Percentiles rank a stretch among this genome's conserved stretches.
Evolutionary conservation across 1,284 basidiomycete genomes (phyloP).

Genomic region (Mycosarcoma maydis): DNA sequence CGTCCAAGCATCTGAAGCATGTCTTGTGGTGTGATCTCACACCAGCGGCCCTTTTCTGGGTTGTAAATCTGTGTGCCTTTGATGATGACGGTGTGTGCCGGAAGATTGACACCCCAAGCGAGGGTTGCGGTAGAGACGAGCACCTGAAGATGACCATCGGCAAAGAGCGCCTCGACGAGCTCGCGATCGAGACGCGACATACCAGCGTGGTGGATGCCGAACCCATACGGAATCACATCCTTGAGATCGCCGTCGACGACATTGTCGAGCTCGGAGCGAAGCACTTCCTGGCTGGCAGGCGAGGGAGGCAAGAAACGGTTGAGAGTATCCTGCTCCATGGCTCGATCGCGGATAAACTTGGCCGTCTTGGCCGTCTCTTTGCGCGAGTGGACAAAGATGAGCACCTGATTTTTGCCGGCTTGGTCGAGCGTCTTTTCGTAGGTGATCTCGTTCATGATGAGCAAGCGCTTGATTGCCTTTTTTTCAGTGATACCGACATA

Average conservation of each 20-base stretch:
- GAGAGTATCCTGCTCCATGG: constrained; percentile 95
- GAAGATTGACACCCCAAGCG: constrained; percentile 99
- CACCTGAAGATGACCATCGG: constrained; percentile 90
- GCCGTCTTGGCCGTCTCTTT: constrained; percentile 99
- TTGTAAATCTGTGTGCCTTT: constrained; percentile 99
- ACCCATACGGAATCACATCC: constrained; percentile 94
- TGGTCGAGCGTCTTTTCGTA: constrained; percentile 81
- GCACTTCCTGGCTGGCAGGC: constrained; percentile 55
- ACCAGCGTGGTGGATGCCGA: constrained; percentile 98
- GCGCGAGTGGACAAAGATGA: constrained; percentile 97
- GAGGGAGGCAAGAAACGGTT: constrained; percentile 80
- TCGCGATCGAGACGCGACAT: constrained; percentile 94
- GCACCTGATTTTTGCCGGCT: constrained; percentile 66
- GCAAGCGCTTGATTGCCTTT: constrained; percentile 98
- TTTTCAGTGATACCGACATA: constrained; percentile 99
- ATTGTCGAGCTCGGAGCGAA: constrained; percentile 77
- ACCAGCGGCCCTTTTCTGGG: constrained; percentile 97
- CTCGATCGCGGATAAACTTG: constrained; percentile 90
- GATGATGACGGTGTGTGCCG: constrained; percentile 98
- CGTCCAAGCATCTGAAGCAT: constrained; percentile 98
- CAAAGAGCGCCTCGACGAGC: constrained; percentile 93
- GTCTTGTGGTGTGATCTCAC: constrained; percentile 93
- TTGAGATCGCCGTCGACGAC: constrained; percentile 85
- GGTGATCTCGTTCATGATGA: constrained; percentile 98
- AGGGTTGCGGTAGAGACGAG: constrained; percentile 97